A percentile compares a stretch with the other conserved stretches of the same genome.
phyloP scores from a whole-genome alignment of 2,329 filamentous ascomycete species.

The Penicillium sp. region DNA sequence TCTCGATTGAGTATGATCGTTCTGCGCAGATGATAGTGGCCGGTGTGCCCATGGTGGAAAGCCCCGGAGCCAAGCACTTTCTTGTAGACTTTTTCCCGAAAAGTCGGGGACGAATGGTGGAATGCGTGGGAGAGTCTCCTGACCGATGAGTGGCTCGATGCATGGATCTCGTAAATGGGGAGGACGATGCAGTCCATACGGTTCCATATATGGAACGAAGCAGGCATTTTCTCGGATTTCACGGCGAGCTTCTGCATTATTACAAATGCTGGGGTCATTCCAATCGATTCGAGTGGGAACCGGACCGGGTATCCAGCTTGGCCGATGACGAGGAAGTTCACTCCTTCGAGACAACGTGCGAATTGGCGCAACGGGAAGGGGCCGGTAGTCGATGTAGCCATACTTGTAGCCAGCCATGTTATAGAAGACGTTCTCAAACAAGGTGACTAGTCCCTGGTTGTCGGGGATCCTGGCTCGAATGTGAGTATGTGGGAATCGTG shows the following conservation, averaged over 20 bases:
- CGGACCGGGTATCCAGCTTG: not conserved
- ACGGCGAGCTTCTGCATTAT: not conserved
- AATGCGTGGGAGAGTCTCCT: not conserved
- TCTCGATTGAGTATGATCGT: not conserved
- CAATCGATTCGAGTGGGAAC: not conserved
- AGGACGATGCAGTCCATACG: not conserved
- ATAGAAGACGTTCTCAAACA: not conserved
- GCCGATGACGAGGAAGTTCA: not conserved
- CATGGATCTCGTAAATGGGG: not conserved
- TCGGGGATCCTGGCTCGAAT: not conserved
- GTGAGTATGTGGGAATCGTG: not conserved
- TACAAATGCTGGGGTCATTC: not conserved
- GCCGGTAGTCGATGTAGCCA: slow-evolving; percentile 4
- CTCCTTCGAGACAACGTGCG: too few species aligned
- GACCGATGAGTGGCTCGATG: not conserved
- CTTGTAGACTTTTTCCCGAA: not conserved
- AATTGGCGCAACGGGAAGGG: not conserved
- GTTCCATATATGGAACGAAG: slow-evolving; percentile 1
- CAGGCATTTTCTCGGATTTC: not conserved
- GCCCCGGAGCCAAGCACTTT: too few species aligned
- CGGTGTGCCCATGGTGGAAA: not conserved
- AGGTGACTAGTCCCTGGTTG: not conserved
- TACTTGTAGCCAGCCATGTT: not conserved
- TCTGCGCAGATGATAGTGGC: not conserved
- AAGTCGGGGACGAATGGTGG: not conserved